Base-by-base conservation (phyloP, 768 basidiomycete genomes). In the Mycena metata region DNA sequence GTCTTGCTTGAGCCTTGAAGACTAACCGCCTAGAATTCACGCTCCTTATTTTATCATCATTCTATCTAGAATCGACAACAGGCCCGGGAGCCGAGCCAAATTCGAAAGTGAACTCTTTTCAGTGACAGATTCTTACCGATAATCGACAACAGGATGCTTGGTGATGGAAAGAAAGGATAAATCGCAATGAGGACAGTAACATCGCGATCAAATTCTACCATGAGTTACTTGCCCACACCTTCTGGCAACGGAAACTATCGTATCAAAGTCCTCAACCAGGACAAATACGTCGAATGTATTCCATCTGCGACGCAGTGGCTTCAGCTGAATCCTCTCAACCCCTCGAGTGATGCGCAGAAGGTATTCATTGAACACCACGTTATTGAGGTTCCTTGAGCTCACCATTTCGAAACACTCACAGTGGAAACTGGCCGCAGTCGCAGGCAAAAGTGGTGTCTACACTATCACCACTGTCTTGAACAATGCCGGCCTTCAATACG, bases 181-280 rank as follows among this genome's bases (percentile, higher is more conserved):
- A 21, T 47, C 13, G 16, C 46, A 15, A 15, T 21, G 21, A 47
- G 21, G 21, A 47, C 46, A 47, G 16, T 47, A 47, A 21, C 46
- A 41, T 41, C 41, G 41, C 16, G 41, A 41, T 41, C 41, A 41
- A 41, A 41, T 41, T 41, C 41, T 41, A 41, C 41, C 41, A 41
- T 41, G 41, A 41, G 41, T 41, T 41, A 9, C 46, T 8, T 47
- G 46, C 46, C 46, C 46, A 47, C 46, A 15, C 46, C 46, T 17
- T 47, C 46, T 15, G 21, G 21, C 16, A n/a, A 21, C 46, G 46
- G 46, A 15, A 21, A 17, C 11, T 47, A 47, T 21, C 46, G 13
- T 15, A 47, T 47, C 46, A 47, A 47, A 47, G 46, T 47, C 46
- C 21, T 47, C 46, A 47, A 15, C 21, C 46, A 47, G 46, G 46